These are phyloP conservation scores for Blastomyces percursus DNA, from an alignment of 2,329 filamentous ascomycete genomes.

Conservation along the genomic window DNA sequence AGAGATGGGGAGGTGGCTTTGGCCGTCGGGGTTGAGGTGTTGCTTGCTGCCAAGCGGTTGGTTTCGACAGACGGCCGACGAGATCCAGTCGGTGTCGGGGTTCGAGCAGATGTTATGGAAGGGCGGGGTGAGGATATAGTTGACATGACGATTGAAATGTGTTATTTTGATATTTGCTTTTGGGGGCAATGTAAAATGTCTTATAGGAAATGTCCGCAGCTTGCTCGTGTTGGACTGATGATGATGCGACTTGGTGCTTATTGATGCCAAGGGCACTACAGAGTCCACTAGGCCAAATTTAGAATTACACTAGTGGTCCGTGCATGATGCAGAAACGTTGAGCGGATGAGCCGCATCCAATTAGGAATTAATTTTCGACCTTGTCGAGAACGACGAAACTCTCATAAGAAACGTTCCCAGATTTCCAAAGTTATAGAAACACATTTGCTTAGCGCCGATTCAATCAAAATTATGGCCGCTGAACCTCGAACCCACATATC, in stretches of 20 bases:
- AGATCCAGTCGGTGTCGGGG: constrained; percentile 61
- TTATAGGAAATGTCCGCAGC: neutral
- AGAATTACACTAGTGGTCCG: constrained; percentile 6
- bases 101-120: constrained; percentile 47
- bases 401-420: neutral
- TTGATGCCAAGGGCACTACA: neutral
- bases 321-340: neutral
- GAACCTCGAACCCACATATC: constrained; percentile 25
- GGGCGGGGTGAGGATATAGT: constrained; percentile 49
- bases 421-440: neutral
- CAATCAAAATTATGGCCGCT: constrained; percentile 8
- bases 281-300: neutral
- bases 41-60: constrained; percentile 38
- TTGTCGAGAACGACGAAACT: neutral
- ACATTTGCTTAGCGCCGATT: neutral
- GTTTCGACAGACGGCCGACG: constrained; percentile 62
- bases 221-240: neutral
- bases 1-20: constrained; percentile 29
- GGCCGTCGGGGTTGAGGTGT: constrained; percentile 30
- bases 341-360: neutral
- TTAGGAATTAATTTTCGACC: neutral
- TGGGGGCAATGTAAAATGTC: neutral
- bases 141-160: constrained; percentile 39
- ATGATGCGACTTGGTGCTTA: neutral
- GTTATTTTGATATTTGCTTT: neutral